These are phyloP conservation scores for Rhododendron vialii DNA, from an alignment of 148 eudicot genomes.

Conservation along the genomic window DNA sequence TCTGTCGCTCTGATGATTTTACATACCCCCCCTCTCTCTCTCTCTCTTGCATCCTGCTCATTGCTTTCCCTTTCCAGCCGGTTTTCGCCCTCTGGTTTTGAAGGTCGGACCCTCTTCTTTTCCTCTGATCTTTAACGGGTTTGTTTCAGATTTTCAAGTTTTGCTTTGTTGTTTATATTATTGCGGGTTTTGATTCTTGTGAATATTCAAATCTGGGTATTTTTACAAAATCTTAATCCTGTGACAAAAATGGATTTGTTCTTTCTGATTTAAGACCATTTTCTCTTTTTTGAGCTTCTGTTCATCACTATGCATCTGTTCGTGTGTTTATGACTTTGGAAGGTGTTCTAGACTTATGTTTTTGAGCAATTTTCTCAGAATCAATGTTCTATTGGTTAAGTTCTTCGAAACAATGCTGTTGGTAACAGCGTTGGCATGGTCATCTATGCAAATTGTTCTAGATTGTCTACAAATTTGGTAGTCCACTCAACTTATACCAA, in stretches of 20 bases:
- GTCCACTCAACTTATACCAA: conserved; percentile 12
- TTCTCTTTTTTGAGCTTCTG: neutral
- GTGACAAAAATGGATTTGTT: neutral
- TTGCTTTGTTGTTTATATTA: neutral
- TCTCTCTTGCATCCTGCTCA: neutral
- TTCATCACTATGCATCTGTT: neutral
- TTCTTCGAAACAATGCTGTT: conserved; percentile 14
- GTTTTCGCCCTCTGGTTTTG: neutral
- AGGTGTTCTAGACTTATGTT: neutral
- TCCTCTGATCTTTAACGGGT: neutral
- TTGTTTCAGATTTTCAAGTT: neutral
- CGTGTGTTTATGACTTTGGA: neutral
- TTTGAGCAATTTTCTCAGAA: neutral
- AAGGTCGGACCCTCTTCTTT: neutral
- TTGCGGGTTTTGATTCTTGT: neutral
- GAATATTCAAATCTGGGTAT: conserved; percentile 3
- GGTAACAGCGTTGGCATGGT: conserved; percentile 24
- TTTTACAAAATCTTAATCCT: neutral
- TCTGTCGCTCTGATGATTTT: conserved; percentile 9
- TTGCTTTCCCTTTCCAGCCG: neutral
- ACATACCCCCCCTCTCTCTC: neutral
- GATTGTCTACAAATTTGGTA: conserved; percentile 37
- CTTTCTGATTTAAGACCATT: neutral
- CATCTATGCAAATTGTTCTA: conserved; percentile 11
- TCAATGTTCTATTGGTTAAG: neutral